Base-by-base conservation (phyloP, 164 flowering plant species). In the Amborella trichopoda region DNA sequence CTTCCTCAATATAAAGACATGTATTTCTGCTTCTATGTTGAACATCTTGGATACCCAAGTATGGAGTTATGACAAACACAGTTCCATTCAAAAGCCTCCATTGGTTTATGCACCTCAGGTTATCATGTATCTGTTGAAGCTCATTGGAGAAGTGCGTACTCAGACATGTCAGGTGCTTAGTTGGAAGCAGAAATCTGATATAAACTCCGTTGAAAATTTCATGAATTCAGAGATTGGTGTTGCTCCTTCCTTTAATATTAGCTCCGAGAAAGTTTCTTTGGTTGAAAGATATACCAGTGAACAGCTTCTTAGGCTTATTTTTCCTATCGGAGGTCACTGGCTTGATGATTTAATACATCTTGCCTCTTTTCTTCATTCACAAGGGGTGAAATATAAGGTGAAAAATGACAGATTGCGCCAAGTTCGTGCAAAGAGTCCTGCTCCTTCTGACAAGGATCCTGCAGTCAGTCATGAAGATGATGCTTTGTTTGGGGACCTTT, bases 401-500 rank as follows among this genome's bases (percentile, higher is more conserved):
- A 72, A 77, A 61, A 49, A 80, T 46, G 96, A 91, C 43, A 72
- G 76, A 57, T 76, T 75, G 34, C 52, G 25, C 54, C 70, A 85
- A 30, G 62, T 62, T 65, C 63, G 62, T 57, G 61, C 67, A 26
- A 86, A 71, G 69, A 46, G 72, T 28, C 55, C 52, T 62, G 57
- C 53, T 49, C 30, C 53, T 21, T 61, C 81, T 41, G 96, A 87
- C 55, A 23, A 50, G 14, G 98, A 91, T 43, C 75, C 28, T 60
- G 60, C 68, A 22, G 67, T 58, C 46, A 69, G 74, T 57, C 89
- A 81, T 68, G 98, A 91, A 45, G 98, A 91, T 60, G 98, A 91
- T 55, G 98, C 98, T 20, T 85, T 91, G 27, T 91, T 91, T 61
- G 99, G 99, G 12, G 79, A 91, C 53, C 94, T 91, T 56, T 91